Evolutionary conservation across 1,284 basidiomycete species (phyloP), one percentile per base, ranked within the genome.

Genomic region (Chondrostereum purpureum): DNA sequence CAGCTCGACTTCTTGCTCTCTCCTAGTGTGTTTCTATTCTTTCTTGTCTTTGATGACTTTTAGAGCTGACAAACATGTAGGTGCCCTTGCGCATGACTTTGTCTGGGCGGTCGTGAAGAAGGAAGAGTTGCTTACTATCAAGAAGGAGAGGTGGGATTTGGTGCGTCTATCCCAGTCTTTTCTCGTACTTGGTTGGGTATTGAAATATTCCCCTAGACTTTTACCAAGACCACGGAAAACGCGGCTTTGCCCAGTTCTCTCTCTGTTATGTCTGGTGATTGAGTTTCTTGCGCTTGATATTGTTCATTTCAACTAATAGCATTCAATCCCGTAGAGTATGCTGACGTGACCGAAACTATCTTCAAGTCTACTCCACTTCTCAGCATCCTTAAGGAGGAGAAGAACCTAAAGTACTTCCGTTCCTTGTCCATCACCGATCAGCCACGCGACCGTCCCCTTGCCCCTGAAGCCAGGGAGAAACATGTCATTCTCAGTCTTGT

Each of bases 61-160:
- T n/a, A 31, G 27, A 31, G n/a, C 8, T 31, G 27, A 8, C 8
- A 31, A 8, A 31, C 27, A n/a, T n/a, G 27, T 31, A 31, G 27
- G 73, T 38, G 61, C 74, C 4, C 60, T 74, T n/a, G 55, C 68
- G 1, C 71, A 67, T 53, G 78, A 81, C 46, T 92, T 90, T 58
- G 88, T 93, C 1, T 94, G 86, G 83, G 90, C 78, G 8, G 62
- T 93, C 39, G 82, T 92, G 21, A 73, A 78, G 36, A 94, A 94
- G 71, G 76, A 83, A 48, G 81, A 87, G 53, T 72, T 94, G 53
- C 66, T 73, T 49, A 68, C 68, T 21, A 74, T 90, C 56, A 83
- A 80, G 62, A 70, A 80, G 50, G 67, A 73, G 44, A 77, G 92
- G 47, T 95, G 89, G 86, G 92, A 94, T 64, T 62, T 94, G 60